Evolutionary conservation across 1,139 yeast species (phyloP), one percentile per base, ranked within the genome.

Genomic region (Diutina pseudorugosa): DNA sequence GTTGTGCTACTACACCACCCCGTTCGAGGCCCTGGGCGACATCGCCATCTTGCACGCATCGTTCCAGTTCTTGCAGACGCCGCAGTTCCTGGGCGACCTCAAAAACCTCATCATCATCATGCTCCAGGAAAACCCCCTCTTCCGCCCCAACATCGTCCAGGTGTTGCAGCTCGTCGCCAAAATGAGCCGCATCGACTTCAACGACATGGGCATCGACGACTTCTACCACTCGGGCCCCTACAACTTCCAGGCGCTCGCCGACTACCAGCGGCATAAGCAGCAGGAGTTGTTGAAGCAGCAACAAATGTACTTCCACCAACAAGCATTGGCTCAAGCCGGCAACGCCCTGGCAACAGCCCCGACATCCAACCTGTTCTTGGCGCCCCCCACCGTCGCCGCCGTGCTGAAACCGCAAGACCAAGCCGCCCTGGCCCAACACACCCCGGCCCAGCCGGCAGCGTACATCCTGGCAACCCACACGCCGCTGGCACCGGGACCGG

Each of bases 71-170:
- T 85, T 85, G 2, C 69, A 72, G 1, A 57, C 62, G 8, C 87
- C 88, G 0, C 65, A 63, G 25, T 85, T 71, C 59, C 78, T 86
- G 3, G 77, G 85, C 2, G 80, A 82, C 56, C 67, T 85, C 59
- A 83, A 81, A 61, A 85, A 85, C 61, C 69, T 93, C 60, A 84
- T 91, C 49, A 78, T 85, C n/a, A 88, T 84, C 30, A 77, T 85
- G 80, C 71, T 88, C 48, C 85, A 85, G 55, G 93, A 85, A 56
- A 86, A 84, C 59, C 96, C 98, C 4, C 65, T 79, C 18, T 76
- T 79, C 58, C 76, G 98, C 59, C 98, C 98, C 8, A 93, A 89
- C 63, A 83, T 90, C 33, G 88, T 83, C 56, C 98, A 91, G 57
- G 73, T 74, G 0, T 59, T 73, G 20, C 69, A 68, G 63, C 61